phyloP scores from a whole-genome alignment of 2,329 filamentous ascomycete genomes.

The Colletotrichum caudatum region DNA sequence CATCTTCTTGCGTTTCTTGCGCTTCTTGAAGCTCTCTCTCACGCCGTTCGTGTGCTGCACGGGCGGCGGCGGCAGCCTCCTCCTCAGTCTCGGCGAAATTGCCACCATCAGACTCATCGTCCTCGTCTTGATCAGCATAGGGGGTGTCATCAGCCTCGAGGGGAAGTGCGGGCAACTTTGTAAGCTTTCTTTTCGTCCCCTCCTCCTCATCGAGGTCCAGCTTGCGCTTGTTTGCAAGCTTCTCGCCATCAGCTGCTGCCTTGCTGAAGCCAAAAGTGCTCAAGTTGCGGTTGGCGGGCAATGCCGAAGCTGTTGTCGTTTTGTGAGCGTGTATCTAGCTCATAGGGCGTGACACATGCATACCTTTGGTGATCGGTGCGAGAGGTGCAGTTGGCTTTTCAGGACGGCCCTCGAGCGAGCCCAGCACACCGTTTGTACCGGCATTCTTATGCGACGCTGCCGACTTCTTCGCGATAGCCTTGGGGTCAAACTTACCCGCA shows the following conservation, averaged over 20 bases:
- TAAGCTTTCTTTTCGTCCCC: conserved; percentile 86
- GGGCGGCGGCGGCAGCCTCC: conserved; percentile 85
- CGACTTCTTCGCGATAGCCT: conserved; percentile 85
- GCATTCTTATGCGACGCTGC: conserved; percentile 69
- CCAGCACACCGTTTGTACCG: conserved; percentile 62
- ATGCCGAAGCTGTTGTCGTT: conserved; percentile 58
- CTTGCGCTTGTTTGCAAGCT: conserved; percentile 76
- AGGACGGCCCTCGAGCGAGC: conserved; percentile 58
- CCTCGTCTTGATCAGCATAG: conserved; percentile 73
- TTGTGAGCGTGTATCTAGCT: conserved; percentile 45
- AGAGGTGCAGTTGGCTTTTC: conserved; percentile 50
- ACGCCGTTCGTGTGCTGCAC: conserved; percentile 86
- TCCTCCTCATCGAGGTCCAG: conserved; percentile 92
- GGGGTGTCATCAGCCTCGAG: conserved; percentile 72
- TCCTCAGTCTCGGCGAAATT: conserved; percentile 88
- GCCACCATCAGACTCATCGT: conserved; percentile 79
- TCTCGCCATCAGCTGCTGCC: conserved; percentile 72
- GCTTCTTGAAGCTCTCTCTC: conserved; percentile 71
- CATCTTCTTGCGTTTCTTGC: conserved; percentile 64
- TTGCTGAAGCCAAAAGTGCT: conserved; percentile 88
- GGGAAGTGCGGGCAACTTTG: conserved; percentile 85
- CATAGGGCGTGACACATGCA: conserved; percentile 39
- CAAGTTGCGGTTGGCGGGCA: conserved; percentile 79
- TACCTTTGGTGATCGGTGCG: conserved; percentile 54
- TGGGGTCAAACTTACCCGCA: conserved; percentile 86